A percentile compares a stretch with the other conserved stretches of the same genome.
Conservation (phyloP, 345 rosid genomes). For the Trapa incisa region DNA sequence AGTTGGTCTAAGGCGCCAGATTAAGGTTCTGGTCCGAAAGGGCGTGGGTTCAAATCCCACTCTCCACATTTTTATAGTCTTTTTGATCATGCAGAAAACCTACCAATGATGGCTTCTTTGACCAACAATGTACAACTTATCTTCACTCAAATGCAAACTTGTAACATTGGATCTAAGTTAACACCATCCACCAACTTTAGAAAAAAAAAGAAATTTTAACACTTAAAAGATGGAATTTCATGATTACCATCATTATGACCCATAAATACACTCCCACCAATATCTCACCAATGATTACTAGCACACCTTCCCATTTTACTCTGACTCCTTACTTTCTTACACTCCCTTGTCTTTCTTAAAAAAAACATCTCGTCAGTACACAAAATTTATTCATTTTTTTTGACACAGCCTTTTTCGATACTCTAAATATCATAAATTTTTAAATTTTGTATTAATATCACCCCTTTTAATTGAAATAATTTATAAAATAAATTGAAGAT, state of each 20-base stretch:
- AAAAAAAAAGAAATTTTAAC: background rate
- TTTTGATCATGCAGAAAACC: too few relatives aligned
- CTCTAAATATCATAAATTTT: too few relatives aligned
- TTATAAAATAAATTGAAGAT: too few relatives aligned
- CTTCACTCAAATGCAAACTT: too few relatives aligned
- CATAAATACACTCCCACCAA: constrained; percentile 3
- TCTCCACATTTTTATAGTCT: constrained; percentile 33
- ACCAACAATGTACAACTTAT: too few relatives aligned
- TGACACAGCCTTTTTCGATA: too few relatives aligned
- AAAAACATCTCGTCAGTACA: constrained; percentile 5
- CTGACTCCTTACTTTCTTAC: background rate
- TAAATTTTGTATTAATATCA: too few relatives aligned
- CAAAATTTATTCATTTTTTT: too few relatives aligned
- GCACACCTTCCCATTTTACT: background rate
- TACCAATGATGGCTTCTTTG: too few relatives aligned
- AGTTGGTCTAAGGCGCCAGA: constrained; percentile 99
- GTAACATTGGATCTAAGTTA: background rate
- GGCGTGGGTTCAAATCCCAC: constrained; percentile 99
- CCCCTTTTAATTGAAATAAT: too few relatives aligned
- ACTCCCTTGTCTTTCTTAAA: too few relatives aligned
- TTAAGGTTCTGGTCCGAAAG: constrained; percentile 99
- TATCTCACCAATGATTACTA: background rate
- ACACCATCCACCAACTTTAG: background rate
- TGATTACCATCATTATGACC: constrained; percentile 4
- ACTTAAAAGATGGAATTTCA: constrained; percentile 2